A percentile compares a stretch with the other conserved stretches of the same genome.
Evolutionary conservation across 192 early-diverging fungal genomes (phyloP).

Genomic region (Coemansia furcata): DNA sequence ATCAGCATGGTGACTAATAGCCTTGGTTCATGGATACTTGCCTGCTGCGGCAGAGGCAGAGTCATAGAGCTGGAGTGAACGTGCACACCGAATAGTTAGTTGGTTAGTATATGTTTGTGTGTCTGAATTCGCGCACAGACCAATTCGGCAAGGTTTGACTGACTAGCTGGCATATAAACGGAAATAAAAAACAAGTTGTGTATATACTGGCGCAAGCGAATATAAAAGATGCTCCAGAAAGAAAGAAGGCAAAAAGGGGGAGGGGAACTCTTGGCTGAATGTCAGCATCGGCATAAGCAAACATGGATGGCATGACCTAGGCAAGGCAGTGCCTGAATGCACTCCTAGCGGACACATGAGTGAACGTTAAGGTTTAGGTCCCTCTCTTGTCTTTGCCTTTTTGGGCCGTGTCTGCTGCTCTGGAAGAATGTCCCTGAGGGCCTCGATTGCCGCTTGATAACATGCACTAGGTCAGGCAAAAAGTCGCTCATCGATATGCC

Average conservation of each 20-base stretch:
- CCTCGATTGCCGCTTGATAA: neutral
- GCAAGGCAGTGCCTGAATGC: conserved; percentile 3
- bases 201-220: neutral
- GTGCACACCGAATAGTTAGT: neutral
- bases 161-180: neutral
- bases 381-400: conserved; percentile 4
- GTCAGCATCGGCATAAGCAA: conserved; percentile 1
- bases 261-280: neutral
- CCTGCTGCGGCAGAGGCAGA: neutral
- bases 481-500: neutral
- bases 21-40: neutral
- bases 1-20: neutral
- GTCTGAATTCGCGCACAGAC: conserved; percentile 6
- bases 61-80: neutral
- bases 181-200: neutral
- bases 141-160: neutral
- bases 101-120: neutral
- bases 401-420: neutral
- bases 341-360: neutral
- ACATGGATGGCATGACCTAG: conserved; percentile 1
- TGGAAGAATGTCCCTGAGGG: neutral
- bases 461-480: neutral
- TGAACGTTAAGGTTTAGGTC: neutral
- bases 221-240: neutral
- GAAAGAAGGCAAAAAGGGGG: neutral